Evolutionary conservation across 2,329 filamentous ascomycete species (phyloP).

Genomic region (Macrophomina phaseolina): DNA sequence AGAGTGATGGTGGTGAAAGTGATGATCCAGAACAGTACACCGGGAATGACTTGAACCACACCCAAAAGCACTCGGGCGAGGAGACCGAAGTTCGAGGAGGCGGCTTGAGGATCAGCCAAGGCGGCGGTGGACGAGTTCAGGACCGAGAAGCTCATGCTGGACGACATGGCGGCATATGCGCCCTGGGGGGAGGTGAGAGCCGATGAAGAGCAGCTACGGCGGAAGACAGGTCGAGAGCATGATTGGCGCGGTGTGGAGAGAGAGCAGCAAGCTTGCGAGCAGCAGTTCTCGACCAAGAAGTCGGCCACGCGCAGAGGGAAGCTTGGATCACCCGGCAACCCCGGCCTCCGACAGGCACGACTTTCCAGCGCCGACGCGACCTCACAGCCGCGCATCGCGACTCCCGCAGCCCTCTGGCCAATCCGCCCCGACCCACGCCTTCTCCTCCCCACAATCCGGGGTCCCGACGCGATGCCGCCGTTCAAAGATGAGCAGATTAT

Average conservation of each 20-base stretch:
- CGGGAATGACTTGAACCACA: constrained; percentile 60
- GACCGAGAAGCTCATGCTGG: constrained; percentile 8
- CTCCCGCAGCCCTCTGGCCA: constrained; percentile 3
- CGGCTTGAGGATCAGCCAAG: constrained; percentile 10
- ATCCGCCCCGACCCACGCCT: background rate
- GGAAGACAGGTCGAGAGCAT: background rate
- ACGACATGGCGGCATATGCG: background rate
- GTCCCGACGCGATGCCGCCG: constrained; percentile 44
- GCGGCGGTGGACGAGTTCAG: constrained; percentile 7
- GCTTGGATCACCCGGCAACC: constrained; percentile 7
- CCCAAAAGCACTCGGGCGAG: constrained; percentile 57
- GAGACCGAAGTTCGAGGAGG: constrained; percentile 47
- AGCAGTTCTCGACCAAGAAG: constrained; percentile 4
- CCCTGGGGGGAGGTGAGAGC: background rate
- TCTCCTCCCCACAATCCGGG: background rate
- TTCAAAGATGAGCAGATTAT: constrained; percentile 55
- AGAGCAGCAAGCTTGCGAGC: constrained; percentile 5
- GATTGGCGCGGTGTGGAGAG: background rate
- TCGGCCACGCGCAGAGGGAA: background rate
- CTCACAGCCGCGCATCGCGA: constrained; percentile 22
- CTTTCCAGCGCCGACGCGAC: constrained; percentile 25
- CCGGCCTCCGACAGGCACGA: background rate
- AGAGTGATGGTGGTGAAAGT: constrained; percentile 87
- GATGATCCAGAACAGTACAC: constrained; percentile 75
- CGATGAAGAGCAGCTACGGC: constrained; percentile 1